Evolutionary conservation across 2,329 filamentous ascomycete species (phyloP).

Genomic region (Zelopaecilomyces penicillatus): DNA sequence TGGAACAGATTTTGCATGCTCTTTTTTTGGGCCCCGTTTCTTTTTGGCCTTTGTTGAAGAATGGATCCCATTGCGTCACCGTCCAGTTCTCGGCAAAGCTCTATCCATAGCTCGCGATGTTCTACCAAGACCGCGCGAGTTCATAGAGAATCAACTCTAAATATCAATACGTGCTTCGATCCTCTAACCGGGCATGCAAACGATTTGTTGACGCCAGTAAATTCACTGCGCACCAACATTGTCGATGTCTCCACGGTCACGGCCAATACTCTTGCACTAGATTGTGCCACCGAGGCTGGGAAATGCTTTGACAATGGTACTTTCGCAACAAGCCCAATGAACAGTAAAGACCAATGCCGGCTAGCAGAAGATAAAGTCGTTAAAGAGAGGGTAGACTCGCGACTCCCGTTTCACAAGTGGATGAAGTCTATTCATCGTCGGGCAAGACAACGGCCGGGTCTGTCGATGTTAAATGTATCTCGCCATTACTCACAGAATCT

Average conservation of each 20-base stretch:
- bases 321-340: too few relatives aligned
- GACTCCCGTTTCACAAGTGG: conserved; percentile 60
- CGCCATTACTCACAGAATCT: neutral
- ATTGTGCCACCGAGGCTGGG: too few relatives aligned
- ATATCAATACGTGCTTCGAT: too few relatives aligned
- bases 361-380: too few relatives aligned
- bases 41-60: conserved; percentile 17
- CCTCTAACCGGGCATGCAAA: too few relatives aligned
- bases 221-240: too few relatives aligned
- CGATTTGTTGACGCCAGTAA: too few relatives aligned
- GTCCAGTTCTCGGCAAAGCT: conserved; percentile 2
- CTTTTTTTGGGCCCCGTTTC: conserved; percentile 24
- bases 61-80: conserved; percentile 28
- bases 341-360: too few relatives aligned
- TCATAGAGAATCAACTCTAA: neutral
- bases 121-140: conserved; percentile 5
- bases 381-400: conserved; percentile 7
- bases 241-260: too few relatives aligned
- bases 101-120: conserved; percentile 4
- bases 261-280: too few relatives aligned
- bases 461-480: neutral
- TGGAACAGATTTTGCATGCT: conserved; percentile 28
- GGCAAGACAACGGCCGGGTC: conserved; percentile 30
- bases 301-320: too few relatives aligned
- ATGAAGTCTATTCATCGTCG: conserved; percentile 59